Evolutionary conservation across 176 grass and related monocot species (phyloP).

Genomic region (Aegilops longissima): DNA sequence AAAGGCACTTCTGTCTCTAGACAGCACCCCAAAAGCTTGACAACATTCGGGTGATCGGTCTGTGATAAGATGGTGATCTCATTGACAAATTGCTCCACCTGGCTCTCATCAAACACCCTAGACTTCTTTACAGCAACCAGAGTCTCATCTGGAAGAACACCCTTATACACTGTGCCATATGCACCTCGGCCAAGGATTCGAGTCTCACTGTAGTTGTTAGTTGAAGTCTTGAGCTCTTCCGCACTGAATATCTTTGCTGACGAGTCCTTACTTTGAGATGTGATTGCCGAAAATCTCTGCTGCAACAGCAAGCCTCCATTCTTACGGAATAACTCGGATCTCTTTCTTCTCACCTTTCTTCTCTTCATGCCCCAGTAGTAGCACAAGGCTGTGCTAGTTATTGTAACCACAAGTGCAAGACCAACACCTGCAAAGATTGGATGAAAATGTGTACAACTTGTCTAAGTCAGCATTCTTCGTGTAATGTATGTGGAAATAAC

Average conservation of each 20-base stretch:
- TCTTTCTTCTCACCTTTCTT: conserved; percentile 15
- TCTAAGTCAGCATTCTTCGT: neutral
- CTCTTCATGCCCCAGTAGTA: conserved; percentile 31
- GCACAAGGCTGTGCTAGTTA: neutral
- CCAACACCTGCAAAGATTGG: conserved; percentile 7
- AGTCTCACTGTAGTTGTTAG: conserved; percentile 27
- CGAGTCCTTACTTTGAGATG: neutral
- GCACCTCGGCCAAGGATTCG: conserved; percentile 47
- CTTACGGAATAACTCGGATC: conserved; percentile 39
- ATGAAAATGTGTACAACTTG: no score
- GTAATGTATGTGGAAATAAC: neutral
- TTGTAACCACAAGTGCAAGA: conserved; percentile 14
- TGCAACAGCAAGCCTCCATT: conserved; percentile 61
- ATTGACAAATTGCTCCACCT: conserved; percentile 56
- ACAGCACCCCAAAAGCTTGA: conserved; percentile 60
- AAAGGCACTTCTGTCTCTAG: conserved; percentile 45
- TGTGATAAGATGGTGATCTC: conserved; percentile 55
- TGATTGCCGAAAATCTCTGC: conserved; percentile 28
- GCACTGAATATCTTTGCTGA: conserved; percentile 49
- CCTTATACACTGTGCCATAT: conserved; percentile 51
- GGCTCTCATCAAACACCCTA: conserved; percentile 51
- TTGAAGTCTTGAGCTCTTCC: conserved; percentile 41
- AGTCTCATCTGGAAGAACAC: conserved; percentile 29
- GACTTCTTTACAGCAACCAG: conserved; percentile 58
- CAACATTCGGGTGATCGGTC: conserved; percentile 48